These are phyloP conservation scores for Glomus cerebriforme DNA, from an alignment of 192 early-diverging fungal genomes.

Conservation along the genomic window DNA sequence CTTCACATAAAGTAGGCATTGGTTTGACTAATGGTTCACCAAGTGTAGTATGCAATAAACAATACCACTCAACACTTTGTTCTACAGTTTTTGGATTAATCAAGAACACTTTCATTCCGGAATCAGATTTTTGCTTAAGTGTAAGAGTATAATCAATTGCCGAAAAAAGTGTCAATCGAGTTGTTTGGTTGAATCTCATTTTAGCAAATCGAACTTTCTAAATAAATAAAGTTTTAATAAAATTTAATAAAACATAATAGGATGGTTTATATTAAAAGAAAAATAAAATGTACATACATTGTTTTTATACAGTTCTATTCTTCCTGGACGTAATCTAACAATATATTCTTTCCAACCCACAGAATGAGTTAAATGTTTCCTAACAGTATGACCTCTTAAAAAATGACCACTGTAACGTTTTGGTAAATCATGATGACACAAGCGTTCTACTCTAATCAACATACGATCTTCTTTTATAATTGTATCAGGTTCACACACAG, in stretches of 20 bases:
- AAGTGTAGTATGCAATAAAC: slow-evolving; percentile 36
- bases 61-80: slow-evolving; percentile 41
- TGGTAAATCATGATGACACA: neutral
- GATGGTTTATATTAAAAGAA: neutral
- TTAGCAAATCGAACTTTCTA: slow-evolving; percentile 37
- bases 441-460: slow-evolving; percentile 1
- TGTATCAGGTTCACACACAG: neutral
- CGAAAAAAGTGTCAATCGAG: slow-evolving; percentile 35
- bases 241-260: neutral
- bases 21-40: slow-evolving; percentile 20
- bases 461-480: slow-evolving; percentile 19
- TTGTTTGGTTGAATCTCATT: slow-evolving; percentile 28
- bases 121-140: slow-evolving; percentile 26
- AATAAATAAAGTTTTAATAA: neutral
- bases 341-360: slow-evolving; percentile 25
- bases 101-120: slow-evolving; percentile 35
- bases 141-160: slow-evolving; percentile 42
- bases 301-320: slow-evolving; percentile 2
- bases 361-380: neutral
- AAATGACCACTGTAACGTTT: neutral
- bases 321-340: neutral
- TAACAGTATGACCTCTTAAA: neutral
- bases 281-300: neutral
- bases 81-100: slow-evolving; percentile 36
- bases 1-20: slow-evolving; percentile 38